Conservation (phyloP, 495 filamentous ascomycete genomes). For the Extremus antarcticus region DNA sequence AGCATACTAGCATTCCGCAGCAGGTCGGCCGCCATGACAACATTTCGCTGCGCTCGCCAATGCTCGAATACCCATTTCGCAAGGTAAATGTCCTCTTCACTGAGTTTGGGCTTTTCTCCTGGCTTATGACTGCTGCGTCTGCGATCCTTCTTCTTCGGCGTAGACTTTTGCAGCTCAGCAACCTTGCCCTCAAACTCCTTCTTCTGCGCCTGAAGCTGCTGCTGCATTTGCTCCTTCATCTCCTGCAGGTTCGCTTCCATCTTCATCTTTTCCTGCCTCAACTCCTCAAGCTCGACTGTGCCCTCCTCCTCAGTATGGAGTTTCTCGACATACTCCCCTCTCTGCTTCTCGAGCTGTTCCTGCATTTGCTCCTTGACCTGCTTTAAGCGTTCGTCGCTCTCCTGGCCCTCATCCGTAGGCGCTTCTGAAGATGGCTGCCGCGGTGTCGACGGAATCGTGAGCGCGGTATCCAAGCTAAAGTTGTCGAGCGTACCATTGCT, state of each 20-base stretch:
- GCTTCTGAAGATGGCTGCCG: constrained; percentile 32
- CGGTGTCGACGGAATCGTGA: constrained; percentile 90
- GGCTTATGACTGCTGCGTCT: constrained; percentile 11
- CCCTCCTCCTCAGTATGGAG: constrained; percentile 66
- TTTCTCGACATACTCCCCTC: constrained; percentile 70
- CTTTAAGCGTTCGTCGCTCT: constrained; percentile 54
- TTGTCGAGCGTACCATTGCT: constrained; percentile 93
- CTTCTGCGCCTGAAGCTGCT: constrained; percentile 30
- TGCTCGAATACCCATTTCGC: constrained; percentile 55
- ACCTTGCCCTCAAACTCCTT: constrained; percentile 65
- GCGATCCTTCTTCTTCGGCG: constrained; percentile 26
- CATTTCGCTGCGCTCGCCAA: constrained; percentile 79
- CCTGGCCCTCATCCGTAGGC: not conserved
- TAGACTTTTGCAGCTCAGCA: constrained; percentile 44
- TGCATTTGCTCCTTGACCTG: constrained; percentile 82
- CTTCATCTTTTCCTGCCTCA: constrained; percentile 68
- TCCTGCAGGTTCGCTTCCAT: constrained; percentile 77
- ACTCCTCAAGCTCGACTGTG: constrained; percentile 70
- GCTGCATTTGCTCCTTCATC: constrained; percentile 77
- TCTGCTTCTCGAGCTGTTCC: constrained; percentile 73
- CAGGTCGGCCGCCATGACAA: constrained; percentile 89
- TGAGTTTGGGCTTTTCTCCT: constrained; percentile 31
- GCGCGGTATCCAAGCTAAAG: constrained; percentile 85
- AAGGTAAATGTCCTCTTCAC: constrained; percentile 55
- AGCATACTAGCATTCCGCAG: constrained; percentile 74